Conservation (phyloP, 1,284 basidiomycete genomes). For the Pseudomicrostroma phylloplanum region DNA sequence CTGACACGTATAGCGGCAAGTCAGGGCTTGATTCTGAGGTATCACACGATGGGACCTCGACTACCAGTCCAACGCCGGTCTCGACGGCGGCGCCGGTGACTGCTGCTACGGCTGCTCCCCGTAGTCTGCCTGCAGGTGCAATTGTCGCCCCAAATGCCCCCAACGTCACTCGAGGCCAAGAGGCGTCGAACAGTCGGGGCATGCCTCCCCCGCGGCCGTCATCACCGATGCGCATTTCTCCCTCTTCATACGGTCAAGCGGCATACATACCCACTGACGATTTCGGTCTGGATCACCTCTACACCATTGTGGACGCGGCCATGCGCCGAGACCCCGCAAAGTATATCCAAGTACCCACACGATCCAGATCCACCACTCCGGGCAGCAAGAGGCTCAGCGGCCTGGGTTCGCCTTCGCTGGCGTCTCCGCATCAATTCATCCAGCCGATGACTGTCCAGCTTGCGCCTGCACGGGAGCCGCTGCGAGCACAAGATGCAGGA, state of each 20-base stretch:
- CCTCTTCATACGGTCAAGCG: background rate
- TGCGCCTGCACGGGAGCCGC: slow-evolving; percentile 18
- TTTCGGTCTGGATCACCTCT: slow-evolving; percentile 31
- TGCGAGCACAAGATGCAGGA: slow-evolving; percentile 25
- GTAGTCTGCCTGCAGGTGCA: background rate
- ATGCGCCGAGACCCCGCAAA: slow-evolving; percentile 29
- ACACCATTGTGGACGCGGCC: slow-evolving; percentile 38
- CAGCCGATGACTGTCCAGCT: background rate
- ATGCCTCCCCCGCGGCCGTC: background rate
- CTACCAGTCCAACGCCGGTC: slow-evolving; percentile 28
- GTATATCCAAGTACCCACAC: slow-evolving; percentile 5
- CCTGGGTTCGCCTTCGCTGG: slow-evolving; percentile 16
- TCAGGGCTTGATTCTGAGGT: background rate
- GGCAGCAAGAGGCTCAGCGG: background rate
- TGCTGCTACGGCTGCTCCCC: background rate
- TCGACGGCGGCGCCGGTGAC: slow-evolving; percentile 13
- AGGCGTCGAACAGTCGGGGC: no score
- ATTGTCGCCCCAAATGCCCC: background rate
- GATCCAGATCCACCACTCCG: no score
- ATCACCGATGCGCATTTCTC: background rate
- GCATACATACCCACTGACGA: slow-evolving; percentile 19
- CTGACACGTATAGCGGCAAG: slow-evolving; percentile 14
- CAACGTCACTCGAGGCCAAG: background rate
- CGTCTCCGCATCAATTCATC: background rate
- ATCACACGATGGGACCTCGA: slow-evolving; percentile 12